Evolutionary conservation across 306 rosid species (phyloP), one percentile per base, ranked within the genome.

Genomic region (Castanea crenata): DNA sequence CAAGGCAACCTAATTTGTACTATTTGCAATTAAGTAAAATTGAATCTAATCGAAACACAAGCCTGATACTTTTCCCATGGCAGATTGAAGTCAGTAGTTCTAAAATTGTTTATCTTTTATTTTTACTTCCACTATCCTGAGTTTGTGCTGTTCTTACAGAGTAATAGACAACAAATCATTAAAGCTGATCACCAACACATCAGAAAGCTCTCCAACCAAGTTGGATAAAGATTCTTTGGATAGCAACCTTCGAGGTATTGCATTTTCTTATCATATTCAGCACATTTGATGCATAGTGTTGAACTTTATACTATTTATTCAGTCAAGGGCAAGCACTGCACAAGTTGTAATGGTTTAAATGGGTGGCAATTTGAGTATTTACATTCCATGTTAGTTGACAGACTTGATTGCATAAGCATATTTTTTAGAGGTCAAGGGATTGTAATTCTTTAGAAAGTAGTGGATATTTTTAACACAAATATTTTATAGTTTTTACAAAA

Each of bases 101-200:
- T 35, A n/a, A 19, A 68, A 21, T 23, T n/a, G 25, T 44, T 64
- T 55, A 19, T n/a, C 32, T 34, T 20, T 61, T 46, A 54, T 19
- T 52, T 20, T 71, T 51, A n/a, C 65, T 78, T 77, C 70, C 75
- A 70, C 76, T 68, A 32, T 80, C 55, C 49, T 81, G 84, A 79
- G 38, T 69, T 82, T 81, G 79, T 84, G 71, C 21, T 63, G 71
- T 32, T 23, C 63, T 81, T 86, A 75, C 89, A 95, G 99, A 86
- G 88, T 95, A 79, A 95, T 95, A 85, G 99, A 95, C 91, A 95
- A 93, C 86, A 90, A 84, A 82, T 86, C 99, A 6, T 83, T 95
- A 59, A 91, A 88, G 87, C 59, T 95, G 89, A 95, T 95, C 74
- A 95, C 98, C 0, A 94, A 89, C 61, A 34, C 87, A 52, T 87